Conservation (phyloP, 1,284 basidiomycete genomes). For the Porogramme epimiltina region DNA sequence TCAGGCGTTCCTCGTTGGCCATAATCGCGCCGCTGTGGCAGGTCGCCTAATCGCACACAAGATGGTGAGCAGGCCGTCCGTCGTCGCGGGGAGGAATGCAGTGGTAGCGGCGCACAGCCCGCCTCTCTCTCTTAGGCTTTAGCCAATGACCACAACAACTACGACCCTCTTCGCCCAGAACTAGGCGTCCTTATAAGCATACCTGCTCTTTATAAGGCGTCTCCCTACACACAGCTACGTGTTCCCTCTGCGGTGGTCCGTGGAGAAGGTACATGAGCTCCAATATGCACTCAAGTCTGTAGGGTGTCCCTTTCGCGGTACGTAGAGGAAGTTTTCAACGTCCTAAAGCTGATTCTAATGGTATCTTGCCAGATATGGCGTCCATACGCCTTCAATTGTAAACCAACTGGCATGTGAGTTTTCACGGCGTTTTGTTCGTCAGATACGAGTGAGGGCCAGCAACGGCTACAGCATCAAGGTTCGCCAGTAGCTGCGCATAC, state of each 20-base stretch:
- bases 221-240: background rate
- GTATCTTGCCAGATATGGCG: conserved; percentile 33
- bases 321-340: background rate
- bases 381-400: no score
- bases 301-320: conserved; percentile 35
- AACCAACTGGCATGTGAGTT: conserved; percentile 41
- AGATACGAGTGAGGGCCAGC: background rate
- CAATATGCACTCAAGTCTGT: conserved; percentile 31
- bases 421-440: background rate
- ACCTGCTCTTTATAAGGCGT: background rate
- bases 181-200: background rate
- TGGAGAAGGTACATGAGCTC: conserved; percentile 20
- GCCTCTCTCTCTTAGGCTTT: conserved; percentile 4
- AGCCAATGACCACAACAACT: conserved; percentile 4
- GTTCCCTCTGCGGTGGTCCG: conserved; percentile 12
- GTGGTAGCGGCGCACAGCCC: background rate
- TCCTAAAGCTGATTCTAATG: background rate
- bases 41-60: conserved; percentile 15
- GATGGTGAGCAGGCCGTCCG: background rate
- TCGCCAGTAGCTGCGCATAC: conserved; percentile 34
- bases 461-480: no score
- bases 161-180: background rate
- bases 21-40: conserved; percentile 13
- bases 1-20: no score
- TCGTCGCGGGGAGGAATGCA: background rate